Percentiles rank a stretch among this genome's conserved stretches.
Evolutionary conservation across 176 grass and related monocot genomes (phyloP).

Genomic region (Oryza longistaminata): DNA sequence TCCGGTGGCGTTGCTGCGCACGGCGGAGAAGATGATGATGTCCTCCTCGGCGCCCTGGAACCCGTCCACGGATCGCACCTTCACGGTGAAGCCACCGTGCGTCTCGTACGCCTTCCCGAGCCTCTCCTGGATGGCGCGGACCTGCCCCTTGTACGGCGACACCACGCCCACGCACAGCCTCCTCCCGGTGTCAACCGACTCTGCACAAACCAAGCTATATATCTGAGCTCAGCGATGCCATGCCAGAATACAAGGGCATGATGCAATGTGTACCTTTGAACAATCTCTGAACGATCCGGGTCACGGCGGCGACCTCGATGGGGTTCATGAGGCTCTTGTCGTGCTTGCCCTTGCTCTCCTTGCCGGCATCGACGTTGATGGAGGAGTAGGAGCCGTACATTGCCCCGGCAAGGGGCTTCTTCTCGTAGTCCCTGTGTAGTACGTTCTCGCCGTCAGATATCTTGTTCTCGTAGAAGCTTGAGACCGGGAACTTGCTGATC

Average conservation of each 20-base stretch:
- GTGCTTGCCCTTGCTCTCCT: slow-evolving; percentile 42
- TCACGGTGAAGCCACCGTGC: slow-evolving; percentile 39
- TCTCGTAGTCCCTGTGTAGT: slow-evolving; percentile 32
- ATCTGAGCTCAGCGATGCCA: too few relatives aligned
- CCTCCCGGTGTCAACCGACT: slow-evolving; percentile 11
- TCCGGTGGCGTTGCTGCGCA: slow-evolving; percentile 55
- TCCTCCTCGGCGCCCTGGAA: slow-evolving; percentile 85
- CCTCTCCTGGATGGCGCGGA: slow-evolving; percentile 55
- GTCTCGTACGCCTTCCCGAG: slow-evolving; percentile 24
- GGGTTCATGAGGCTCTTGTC: slow-evolving; percentile 53
- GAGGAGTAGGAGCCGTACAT: slow-evolving; percentile 78
- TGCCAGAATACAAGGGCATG: too few relatives aligned
- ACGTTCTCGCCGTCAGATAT: slow-evolving; percentile 64
- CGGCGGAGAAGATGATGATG: slow-evolving; percentile 64
- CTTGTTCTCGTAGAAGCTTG: slow-evolving; percentile 42
- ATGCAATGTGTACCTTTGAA: slow-evolving; percentile 33
- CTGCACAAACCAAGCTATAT: not conserved
- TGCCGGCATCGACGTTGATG: slow-evolving; percentile 60
- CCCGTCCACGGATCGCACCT: slow-evolving; percentile 78
- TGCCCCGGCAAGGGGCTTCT: slow-evolving; percentile 17
- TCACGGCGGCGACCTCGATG: slow-evolving; percentile 54
- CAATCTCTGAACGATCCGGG: slow-evolving; percentile 48
- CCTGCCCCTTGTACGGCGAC: slow-evolving; percentile 63
- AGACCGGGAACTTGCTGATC: slow-evolving; percentile 76
- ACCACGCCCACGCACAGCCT: slow-evolving; percentile 44